Conservation (phyloP, 352 stramenopile species). For the Pythium apleroticum region DNA sequence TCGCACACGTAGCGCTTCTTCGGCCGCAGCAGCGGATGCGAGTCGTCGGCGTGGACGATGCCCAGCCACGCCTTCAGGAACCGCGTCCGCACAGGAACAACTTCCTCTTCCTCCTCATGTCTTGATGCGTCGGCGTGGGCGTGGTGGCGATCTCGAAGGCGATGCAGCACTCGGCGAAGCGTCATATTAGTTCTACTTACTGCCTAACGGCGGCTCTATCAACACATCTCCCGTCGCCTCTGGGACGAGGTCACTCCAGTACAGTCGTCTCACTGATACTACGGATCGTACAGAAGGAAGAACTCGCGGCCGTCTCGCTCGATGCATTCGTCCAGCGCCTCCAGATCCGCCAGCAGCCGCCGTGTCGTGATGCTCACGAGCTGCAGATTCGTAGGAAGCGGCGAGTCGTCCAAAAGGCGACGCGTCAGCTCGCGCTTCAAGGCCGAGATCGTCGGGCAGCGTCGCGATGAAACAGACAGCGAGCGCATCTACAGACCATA, state of each 20-base stretch:
- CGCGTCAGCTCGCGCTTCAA: conserved; percentile 23
- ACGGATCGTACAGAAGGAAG: conserved; percentile 29
- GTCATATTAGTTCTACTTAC: conserved; percentile 6
- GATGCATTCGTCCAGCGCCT: conserved; percentile 20
- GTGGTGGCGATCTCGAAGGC: conserved; percentile 5
- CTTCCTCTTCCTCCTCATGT: not conserved
- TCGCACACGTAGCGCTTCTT: conserved; percentile 20
- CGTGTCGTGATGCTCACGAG: conserved; percentile 22
- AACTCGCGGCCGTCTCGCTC: conserved; percentile 19
- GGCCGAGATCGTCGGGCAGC: conserved; percentile 17
- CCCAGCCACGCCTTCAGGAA: conserved; percentile 28
- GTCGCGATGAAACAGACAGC: conserved; percentile 1
- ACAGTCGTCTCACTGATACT: not conserved
- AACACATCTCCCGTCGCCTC: not conserved
- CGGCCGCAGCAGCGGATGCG: conserved; percentile 19
- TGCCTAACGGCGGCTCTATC: not conserved
- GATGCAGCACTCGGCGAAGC: conserved; percentile 7
- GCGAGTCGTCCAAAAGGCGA: conserved; percentile 17
- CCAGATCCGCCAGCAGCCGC: conserved; percentile 23
- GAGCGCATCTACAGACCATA: conserved; percentile 8
- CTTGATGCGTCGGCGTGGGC: not conserved
- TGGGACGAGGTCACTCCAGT: conserved; percentile 18
- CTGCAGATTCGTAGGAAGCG: conserved; percentile 22
- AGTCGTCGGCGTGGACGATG: conserved; percentile 26
- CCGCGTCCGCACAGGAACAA: conserved; percentile 6